Conservation (phyloP, 2,329 filamentous ascomycete species). For the Sporothrix curviconia region DNA sequence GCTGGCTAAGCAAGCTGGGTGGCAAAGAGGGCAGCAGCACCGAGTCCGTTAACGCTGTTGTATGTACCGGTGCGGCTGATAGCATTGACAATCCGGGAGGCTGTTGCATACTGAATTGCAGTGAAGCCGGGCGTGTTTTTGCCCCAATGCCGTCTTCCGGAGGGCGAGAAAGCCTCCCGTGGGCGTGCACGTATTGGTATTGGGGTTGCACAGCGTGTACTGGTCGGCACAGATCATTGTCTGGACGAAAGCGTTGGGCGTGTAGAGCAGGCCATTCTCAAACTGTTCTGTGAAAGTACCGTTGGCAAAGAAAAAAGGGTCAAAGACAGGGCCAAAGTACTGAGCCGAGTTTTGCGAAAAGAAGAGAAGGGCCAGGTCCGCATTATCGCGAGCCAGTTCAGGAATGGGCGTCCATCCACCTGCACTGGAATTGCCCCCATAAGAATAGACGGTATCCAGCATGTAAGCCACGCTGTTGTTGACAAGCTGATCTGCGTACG, state of each 20-base stretch:
- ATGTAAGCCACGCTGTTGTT: background rate
- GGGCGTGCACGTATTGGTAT: background rate
- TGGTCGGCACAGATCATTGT: conserved; percentile 9
- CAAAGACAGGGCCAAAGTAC: background rate
- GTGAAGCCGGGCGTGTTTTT: conserved; percentile 4
- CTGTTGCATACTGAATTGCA: conserved; percentile 5
- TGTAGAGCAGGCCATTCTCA: background rate
- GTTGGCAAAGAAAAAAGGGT: conserved; percentile 2
- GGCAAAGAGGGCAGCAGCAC: conserved; percentile 2
- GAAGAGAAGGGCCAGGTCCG: conserved; percentile 1
- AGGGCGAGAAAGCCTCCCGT: background rate
- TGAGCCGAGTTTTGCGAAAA: conserved; percentile 1
- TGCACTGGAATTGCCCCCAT: background rate
- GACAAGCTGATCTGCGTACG: background rate
- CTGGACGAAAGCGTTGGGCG: background rate
- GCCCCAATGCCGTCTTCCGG: background rate
- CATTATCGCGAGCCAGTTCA: background rate
- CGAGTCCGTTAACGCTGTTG: background rate
- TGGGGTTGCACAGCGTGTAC: conserved; percentile 4
- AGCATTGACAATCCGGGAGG: background rate
- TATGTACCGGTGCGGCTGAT: background rate
- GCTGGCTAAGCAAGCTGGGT: background rate
- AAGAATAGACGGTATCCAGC: background rate
- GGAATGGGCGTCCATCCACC: background rate
- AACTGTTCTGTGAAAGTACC: background rate